Base-by-base conservation (phyloP, 2,329 filamentous ascomycete genomes). In the Fusarium cyanostomum region DNA sequence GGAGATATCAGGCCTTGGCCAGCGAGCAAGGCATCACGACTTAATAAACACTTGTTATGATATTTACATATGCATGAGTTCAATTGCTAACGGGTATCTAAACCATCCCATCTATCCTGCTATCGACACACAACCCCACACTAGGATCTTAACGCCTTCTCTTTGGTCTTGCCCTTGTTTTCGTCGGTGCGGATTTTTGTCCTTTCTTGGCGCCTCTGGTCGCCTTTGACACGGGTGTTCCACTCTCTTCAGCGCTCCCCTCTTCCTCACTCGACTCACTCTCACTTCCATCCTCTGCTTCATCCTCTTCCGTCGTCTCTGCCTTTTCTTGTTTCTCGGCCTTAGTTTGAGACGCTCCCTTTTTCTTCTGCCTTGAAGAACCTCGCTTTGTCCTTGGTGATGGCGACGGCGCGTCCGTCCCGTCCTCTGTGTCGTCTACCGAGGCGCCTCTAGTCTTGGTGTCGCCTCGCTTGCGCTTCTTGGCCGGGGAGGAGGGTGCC, bases 391-490 rank as follows among this genome's bases (percentile, higher is more conserved):
- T 73, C 66, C 76, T 80, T 15, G 66, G 52, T 5, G 63, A 64
- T 6, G 75, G 75, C 50, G 78, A 75, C 39, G 70, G 65, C 34
- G 76, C 68, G 62, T 81, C 80, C 50, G 80, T 76, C 62, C 76
- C 73, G 48, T 83, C 78, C 67, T 82, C 75, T 11, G 79, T 83
- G 52, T 82, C 82, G 10, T 83, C 82, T 6, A 80, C 78, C 11
- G 81, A 81, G n/a, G 76, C 72, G 8, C 74, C 76, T 44, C 77
- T 78, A 2, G 77, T 73, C 53, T 76, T 78, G 10, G 77, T 75
- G 16, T 75, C 74, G 16, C 74, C 75, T 31, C 81, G 77, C 72
- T 82, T 83, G 50, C 81, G 79, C 73, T 82, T 83, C 67, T 77
- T 78, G n/a, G 62, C 55, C 21, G 73, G 64, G 9, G 71, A 71